Base-by-base conservation (phyloP, 257 asterid species). In the Solanum sitiens region DNA sequence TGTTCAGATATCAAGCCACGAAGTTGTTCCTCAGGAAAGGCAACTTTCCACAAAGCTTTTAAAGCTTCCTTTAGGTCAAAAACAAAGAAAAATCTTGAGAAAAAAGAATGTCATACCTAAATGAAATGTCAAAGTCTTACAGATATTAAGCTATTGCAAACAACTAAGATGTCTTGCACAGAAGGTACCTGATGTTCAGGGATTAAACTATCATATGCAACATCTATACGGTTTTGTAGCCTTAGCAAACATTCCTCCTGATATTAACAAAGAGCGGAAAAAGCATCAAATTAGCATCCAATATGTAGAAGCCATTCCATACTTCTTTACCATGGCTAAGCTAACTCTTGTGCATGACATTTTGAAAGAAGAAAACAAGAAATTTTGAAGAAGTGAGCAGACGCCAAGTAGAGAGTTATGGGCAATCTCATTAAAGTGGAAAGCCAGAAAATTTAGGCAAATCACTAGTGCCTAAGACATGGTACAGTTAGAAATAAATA, bases 201-300 rank as follows among this genome's bases (percentile, higher is more conserved):
- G 87, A 92, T 86, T 87, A 98, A 92, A 91, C 94, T 91, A 91
- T 97, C 99, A 88, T 96, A 97, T 83, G 92, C 87, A 91, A 96
- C 87, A 89, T 97, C 98, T 83, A 96, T 94, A 88, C 98, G 98
- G 88, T 86, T 94, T 93, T 96, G 99, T 87, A 97, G 90, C 94
- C 94, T 93, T 87, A 61, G 93, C 85, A 96, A 93, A 93, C 98
- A 93, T 87, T 95, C 99, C 95, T 96, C 99, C 99, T 97, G 92
- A 91, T 35, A 88, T 86, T 74, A 89, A 65, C 86, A 86, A 68
- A 80, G 63, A 18, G 16, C 23, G 75, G 16, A 25, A 45, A 37
- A 33, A 63, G 27, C 61, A 90, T 11, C 25, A 59, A 35, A 35
- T n/a, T 21, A 70, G 47, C 74, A 32, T 39, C 76, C 65, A 75